Evolutionary conservation across 2,329 filamentous ascomycete genomes (phyloP), one percentile per base, ranked within the genome.

Genomic region (Pestalotiopsis sp.): DNA sequence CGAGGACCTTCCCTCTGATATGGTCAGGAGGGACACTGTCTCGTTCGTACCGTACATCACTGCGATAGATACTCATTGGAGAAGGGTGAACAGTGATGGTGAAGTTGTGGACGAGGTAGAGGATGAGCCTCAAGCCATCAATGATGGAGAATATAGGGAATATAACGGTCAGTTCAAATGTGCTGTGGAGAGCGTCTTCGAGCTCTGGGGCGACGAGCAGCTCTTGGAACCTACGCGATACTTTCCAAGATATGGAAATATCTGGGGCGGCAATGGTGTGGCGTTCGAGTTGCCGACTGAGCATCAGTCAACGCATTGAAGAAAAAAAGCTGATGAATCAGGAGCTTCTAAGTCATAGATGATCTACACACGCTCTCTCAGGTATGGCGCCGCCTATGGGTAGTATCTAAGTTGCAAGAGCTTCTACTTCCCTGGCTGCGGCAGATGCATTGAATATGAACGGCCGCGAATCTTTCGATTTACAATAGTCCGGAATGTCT

Each of bases 41-140:
- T 64, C 61, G n/a, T 64, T 64, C 38, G 38, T 64, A 38, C 61
- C 61, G 20, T 64, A 64, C 20, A 14, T 64, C 39, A 31, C n/a
- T 17, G 61, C 38, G 25, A 20, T 64, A 20, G 39, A 25, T 64
- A 49, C 61, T 25, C 6, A 23, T 64, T 64, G 61, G 61, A 38
- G n/a, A n/a, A 27, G 25, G 25, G 61, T 31, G 27, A 2, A 17
- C 38, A 14, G 23, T 11, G 60, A 17, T 38, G 60, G 23, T 3
- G 9, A 60, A 36, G 27, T 36, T 14, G n/a, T 20, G 17, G 31
- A 38, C 17, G 4, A n/a, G 12, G 25, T 58, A 58, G n/a, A 58
- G 23, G 55, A 61, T 7, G 59, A 12, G 25, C 27, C 39, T 49
- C 61, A 31, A 20, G 39, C 14, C 7, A 25, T 31, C 27, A 31